Percentiles rank a stretch among this genome's conserved stretches.
Evolutionary conservation across 257 asterid species (phyloP).

Genomic region (Jasminum sambac): DNA sequence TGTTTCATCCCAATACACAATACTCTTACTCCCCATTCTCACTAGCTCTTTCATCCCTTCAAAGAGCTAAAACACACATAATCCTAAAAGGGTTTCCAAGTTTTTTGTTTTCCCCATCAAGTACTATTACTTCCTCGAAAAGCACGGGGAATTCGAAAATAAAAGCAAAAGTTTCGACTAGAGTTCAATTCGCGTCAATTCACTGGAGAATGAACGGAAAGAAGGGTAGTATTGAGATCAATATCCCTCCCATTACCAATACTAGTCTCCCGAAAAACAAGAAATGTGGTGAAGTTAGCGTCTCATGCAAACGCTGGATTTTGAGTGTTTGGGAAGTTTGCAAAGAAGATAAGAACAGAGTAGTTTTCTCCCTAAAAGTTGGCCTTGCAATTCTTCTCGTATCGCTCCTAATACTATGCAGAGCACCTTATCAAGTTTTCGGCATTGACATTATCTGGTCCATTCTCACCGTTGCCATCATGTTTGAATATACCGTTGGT

Average conservation of each 20-base stretch:
- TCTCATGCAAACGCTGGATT: slow-evolving; percentile 31
- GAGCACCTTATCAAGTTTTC: slow-evolving; percentile 50
- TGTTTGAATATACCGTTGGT: slow-evolving; percentile 79
- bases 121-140: neutral
- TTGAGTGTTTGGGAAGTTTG: slow-evolving; percentile 49
- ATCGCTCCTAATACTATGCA: slow-evolving; percentile 56
- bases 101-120: neutral
- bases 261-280: slow-evolving; percentile 24
- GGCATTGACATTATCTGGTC: slow-evolving; percentile 72
- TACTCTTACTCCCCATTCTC: neutral
- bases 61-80: neutral
- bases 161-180: neutral
- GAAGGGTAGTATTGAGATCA: slow-evolving; percentile 49
- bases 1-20: slow-evolving; percentile 25
- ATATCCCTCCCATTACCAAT: slow-evolving; percentile 38
- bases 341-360: slow-evolving; percentile 58
- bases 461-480: slow-evolving; percentile 73
- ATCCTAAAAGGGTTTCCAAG: neutral
- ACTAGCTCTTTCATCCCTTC: neutral
- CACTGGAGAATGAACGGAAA: slow-evolving; percentile 58
- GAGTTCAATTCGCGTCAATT: slow-evolving; percentile 11
- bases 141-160: slow-evolving; percentile 9
- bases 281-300: slow-evolving; percentile 1
- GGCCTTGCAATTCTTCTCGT: slow-evolving; percentile 69
- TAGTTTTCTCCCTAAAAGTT: slow-evolving; percentile 57